Percentiles rank a stretch among this genome's conserved stretches.
phyloP scores from a whole-genome alignment of 768 basidiomycete species.

The Pluteus cervinus region DNA sequence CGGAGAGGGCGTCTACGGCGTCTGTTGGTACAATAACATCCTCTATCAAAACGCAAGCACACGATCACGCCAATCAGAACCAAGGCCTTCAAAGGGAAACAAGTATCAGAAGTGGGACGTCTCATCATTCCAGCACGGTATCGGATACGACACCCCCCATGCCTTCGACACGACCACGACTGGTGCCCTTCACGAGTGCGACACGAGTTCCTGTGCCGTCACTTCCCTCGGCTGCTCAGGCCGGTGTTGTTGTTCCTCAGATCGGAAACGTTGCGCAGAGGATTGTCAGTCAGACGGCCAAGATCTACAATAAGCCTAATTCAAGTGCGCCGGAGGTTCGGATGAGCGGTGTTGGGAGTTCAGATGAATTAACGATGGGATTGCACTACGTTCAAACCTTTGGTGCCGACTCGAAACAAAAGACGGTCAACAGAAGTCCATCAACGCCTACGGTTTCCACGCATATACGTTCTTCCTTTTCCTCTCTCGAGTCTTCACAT shows the following conservation, averaged over 20 bases:
- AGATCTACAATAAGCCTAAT: constrained; percentile 32
- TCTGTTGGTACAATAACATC: constrained; percentile 28
- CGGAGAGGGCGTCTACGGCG: constrained; percentile 26
- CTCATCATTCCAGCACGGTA: too few species aligned
- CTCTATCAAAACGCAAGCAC: constrained; percentile 26
- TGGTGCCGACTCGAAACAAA: constrained; percentile 50
- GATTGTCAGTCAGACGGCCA: constrained; percentile 62
- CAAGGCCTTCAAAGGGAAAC: constrained; percentile 5
- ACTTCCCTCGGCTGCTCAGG: constrained; percentile 18
- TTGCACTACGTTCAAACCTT: constrained; percentile 67
- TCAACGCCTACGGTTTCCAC: constrained; percentile 30
- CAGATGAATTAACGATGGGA: constrained; percentile 64
- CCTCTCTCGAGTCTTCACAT: constrained; percentile 58
- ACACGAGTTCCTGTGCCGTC: constrained; percentile 59
- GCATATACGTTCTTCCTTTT: constrained; percentile 48
- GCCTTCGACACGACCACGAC: constrained; percentile 40
- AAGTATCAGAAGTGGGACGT: constrained; percentile 15
- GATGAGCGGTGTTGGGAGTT: constrained; percentile 33
- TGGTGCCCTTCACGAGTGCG: constrained; percentile 69
- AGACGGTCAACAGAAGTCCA: constrained; percentile 16
- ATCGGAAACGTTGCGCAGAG: constrained; percentile 31
- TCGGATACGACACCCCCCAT: too few species aligned
- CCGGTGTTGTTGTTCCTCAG: constrained; percentile 19
- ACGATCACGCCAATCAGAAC: constrained; percentile 39
- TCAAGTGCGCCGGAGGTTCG: constrained; percentile 20